Percentiles rank a stretch among this genome's conserved stretches.
phyloP scores from a whole-genome alignment of 495 filamentous ascomycete genomes.

The Penicillium nucicola region DNA sequence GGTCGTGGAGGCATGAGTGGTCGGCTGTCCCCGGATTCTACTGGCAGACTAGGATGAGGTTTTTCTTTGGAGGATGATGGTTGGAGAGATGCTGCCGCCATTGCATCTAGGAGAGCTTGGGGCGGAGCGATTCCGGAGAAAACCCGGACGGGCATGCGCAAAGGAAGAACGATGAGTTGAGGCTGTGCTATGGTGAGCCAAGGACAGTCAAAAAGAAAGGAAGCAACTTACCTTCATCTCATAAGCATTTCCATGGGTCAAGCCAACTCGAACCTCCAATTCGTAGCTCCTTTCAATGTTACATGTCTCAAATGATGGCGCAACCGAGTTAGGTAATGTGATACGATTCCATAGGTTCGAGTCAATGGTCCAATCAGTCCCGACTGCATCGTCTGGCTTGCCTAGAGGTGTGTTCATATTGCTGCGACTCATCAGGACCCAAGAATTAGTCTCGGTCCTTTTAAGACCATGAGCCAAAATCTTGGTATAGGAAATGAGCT shows the following conservation, averaged over 20 bases:
- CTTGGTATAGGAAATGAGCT: constrained; percentile 72
- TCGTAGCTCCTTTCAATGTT: constrained; percentile 81
- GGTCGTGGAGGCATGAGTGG: constrained; percentile 39
- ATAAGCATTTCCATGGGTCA: constrained; percentile 55
- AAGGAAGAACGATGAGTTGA: constrained; percentile 68
- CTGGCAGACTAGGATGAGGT: constrained; percentile 22
- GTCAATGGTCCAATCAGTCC: constrained; percentile 66
- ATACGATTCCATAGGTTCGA: constrained; percentile 62
- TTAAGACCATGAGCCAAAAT: constrained; percentile 70
- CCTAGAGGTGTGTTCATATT: constrained; percentile 66
- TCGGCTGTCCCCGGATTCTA: constrained; percentile 17
- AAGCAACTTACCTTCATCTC: constrained; percentile 48
- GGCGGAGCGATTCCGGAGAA: constrained; percentile 92
- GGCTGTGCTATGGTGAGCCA: constrained; percentile 38
- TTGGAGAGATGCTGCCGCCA: constrained; percentile 43
- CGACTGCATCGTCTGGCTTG: constrained; percentile 52
- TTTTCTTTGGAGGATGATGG: constrained; percentile 21
- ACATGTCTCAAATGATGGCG: constrained; percentile 83
- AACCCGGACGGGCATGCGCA: constrained; percentile 75
- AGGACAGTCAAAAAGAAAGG: not conserved
- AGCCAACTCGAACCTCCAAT: constrained; percentile 74
- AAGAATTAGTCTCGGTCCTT: constrained; percentile 62
- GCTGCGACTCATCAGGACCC: constrained; percentile 64
- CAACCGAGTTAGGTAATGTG: constrained; percentile 75
- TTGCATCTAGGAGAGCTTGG: constrained; percentile 65